Conservation (phyloP, 2,329 filamentous ascomycete species). For the Penicillium sp. region DNA sequence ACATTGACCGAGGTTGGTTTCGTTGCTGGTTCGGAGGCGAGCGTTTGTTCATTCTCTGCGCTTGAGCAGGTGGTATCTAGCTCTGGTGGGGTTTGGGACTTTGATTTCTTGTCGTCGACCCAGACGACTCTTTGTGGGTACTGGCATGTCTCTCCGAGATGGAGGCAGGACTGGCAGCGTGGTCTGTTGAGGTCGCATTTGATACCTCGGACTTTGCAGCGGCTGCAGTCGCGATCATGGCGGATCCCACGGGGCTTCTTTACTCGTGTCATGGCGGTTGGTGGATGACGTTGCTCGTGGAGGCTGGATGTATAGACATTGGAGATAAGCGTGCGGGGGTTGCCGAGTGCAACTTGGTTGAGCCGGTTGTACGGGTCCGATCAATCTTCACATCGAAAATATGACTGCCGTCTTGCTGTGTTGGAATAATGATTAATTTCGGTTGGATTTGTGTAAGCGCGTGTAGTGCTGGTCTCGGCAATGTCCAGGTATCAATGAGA, state of each 20-base stretch:
- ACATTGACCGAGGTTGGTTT: slow-evolving; percentile 21
- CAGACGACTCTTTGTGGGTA: slow-evolving; percentile 32
- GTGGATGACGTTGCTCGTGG: neutral
- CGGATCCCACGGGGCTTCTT: slow-evolving; percentile 35
- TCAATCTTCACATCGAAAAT: too few relatives aligned
- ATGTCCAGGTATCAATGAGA: too few relatives aligned
- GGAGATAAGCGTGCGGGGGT: slow-evolving; percentile 6
- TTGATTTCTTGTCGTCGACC: slow-evolving; percentile 18
- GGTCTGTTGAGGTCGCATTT: slow-evolving; percentile 36
- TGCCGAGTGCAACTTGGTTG: neutral
- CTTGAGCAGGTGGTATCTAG: neutral
- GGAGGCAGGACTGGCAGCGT: slow-evolving; percentile 27
- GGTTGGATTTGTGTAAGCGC: too few relatives aligned
- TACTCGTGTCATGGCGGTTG: slow-evolving; percentile 10
- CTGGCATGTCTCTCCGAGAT: slow-evolving; percentile 20
- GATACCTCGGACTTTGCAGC: slow-evolving; percentile 26
- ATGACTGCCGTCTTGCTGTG: too few relatives aligned
- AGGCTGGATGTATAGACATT: neutral
- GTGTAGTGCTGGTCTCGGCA: too few relatives aligned
- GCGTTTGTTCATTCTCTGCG: neutral
- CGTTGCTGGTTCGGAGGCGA: neutral
- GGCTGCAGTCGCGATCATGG: slow-evolving; percentile 31
- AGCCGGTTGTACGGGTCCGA: neutral
- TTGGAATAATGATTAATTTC: too few relatives aligned
- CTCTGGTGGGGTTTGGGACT: neutral